Percentiles rank a stretch among this genome's conserved stretches.
phyloP scores from a whole-genome alignment of 176 grass and related monocot species.

The Musa acuminata region DNA sequence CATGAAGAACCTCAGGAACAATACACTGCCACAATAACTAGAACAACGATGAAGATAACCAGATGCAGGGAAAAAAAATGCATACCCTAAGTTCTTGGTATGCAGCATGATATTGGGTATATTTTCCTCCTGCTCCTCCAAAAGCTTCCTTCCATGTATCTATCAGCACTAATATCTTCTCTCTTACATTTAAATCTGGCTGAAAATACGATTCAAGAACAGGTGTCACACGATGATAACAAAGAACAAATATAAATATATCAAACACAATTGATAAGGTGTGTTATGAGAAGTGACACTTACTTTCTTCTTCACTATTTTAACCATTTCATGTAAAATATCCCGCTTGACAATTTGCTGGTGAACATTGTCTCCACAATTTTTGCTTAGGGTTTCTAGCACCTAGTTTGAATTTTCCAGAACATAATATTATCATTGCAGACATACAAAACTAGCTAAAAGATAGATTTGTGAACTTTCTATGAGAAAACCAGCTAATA shows the following conservation, averaged over 20 bases:
- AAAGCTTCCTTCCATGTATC: constrained; percentile 98
- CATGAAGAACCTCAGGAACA: too few relatives aligned
- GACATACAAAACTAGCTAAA: neutral
- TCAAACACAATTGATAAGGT: neutral
- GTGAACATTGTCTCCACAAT: constrained; percentile 36
- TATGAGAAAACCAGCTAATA: neutral
- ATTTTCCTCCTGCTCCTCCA: constrained; percentile 69
- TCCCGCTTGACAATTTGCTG: neutral
- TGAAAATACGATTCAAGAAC: constrained; percentile 29
- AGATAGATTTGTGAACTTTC: neutral
- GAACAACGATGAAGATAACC: neutral
- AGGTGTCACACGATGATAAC: neutral
- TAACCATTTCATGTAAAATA: constrained; percentile 74
- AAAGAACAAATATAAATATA: neutral
- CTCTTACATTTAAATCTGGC: constrained; percentile 74
- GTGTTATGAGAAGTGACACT: neutral
- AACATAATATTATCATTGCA: constrained; percentile 7
- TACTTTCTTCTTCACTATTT: constrained; percentile 98
- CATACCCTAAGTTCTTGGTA: constrained; percentile 95
- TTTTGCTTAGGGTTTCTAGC: constrained; percentile 96
- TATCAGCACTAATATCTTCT: constrained; percentile 95
- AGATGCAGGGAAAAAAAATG: neutral
- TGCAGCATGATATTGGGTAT: constrained; percentile 73
- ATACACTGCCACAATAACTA: neutral
- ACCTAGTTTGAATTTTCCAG: constrained; percentile 35